These are phyloP conservation scores for Haplosporangium sp. DNA, from an alignment of 371 early-diverging fungal genomes.

Conservation along the genomic window DNA sequence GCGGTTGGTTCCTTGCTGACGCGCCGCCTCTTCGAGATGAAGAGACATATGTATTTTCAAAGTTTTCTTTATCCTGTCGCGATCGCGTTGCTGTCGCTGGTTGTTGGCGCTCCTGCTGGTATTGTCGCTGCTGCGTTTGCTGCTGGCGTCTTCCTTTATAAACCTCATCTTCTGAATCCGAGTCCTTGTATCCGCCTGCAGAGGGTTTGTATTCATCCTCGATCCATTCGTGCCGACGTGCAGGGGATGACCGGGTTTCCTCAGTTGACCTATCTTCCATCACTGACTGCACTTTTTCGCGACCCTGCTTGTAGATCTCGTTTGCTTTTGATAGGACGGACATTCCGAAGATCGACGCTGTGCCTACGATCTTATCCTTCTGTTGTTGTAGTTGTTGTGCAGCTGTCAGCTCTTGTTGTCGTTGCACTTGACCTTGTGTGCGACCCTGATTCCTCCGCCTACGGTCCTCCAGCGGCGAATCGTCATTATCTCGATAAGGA, in stretches of 20 bases:
- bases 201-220: conserved; percentile 53
- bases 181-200: conserved; percentile 57
- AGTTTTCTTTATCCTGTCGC: conserved; percentile 53
- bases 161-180: conserved; percentile 53
- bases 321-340: conserved; percentile 78
- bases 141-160: conserved; percentile 33
- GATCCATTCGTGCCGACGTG: conserved; percentile 55
- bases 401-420: conserved; percentile 30
- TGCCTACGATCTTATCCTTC: conserved; percentile 71
- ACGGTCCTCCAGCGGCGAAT: conserved; percentile 18
- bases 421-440: conserved; percentile 12
- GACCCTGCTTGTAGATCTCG: conserved; percentile 75
- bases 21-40: conserved; percentile 62
- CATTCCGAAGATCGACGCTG: conserved; percentile 79
- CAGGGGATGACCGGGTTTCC: conserved; percentile 52
- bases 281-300: conserved; percentile 71
- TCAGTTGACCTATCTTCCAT: conserved; percentile 73
- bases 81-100: conserved; percentile 13
- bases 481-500: conserved; percentile 27
- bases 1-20: conserved; percentile 13
- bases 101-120: conserved; percentile 28
- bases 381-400: conserved; percentile 59
- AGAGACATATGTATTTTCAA: conserved; percentile 63
- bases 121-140: conserved; percentile 21
- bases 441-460: conserved; percentile 28